phyloP scores from a whole-genome alignment of 352 stramenopile species.

The Globisporangium okanoganense region DNA sequence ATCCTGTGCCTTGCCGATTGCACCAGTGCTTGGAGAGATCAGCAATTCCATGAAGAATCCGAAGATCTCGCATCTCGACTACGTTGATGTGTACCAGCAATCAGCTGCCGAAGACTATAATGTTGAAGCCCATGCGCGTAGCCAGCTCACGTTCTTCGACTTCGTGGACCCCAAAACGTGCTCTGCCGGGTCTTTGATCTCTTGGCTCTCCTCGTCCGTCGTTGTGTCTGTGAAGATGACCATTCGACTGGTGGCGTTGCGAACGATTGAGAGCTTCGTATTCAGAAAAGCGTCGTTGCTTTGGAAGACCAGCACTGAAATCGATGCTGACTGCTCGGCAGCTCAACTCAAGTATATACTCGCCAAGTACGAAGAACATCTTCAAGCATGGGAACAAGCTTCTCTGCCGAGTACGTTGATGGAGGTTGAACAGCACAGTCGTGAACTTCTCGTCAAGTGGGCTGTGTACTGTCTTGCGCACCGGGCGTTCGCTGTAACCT shows the following conservation, averaged over 20 bases:
- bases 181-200: neutral
- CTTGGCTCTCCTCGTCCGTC: constrained; percentile 7
- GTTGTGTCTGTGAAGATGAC: neutral
- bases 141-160: neutral
- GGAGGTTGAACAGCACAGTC: constrained; percentile 33
- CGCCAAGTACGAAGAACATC: constrained; percentile 5
- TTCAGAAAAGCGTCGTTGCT: constrained; percentile 14
- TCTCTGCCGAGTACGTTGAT: constrained; percentile 13
- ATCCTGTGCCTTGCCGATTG: constrained; percentile 2
- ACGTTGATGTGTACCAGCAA: constrained; percentile 3
- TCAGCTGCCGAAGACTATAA: neutral
- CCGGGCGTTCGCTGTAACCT: constrained; percentile 17
- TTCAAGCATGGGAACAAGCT: constrained; percentile 14
- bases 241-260: constrained; percentile 17
- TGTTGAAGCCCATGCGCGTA: neutral
- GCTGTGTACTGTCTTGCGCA: constrained; percentile 40
- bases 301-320: neutral
- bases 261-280: constrained; percentile 35
- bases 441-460: constrained; percentile 38
- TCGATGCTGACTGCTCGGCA: neutral
- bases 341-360: constrained; percentile 7
- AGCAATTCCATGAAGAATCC: neutral
- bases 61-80: neutral
- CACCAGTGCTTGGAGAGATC: neutral
- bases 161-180: constrained; percentile 2